Evolutionary conservation across 352 stramenopile genomes (phyloP).

Genomic region (Pythium utonaiense): DNA sequence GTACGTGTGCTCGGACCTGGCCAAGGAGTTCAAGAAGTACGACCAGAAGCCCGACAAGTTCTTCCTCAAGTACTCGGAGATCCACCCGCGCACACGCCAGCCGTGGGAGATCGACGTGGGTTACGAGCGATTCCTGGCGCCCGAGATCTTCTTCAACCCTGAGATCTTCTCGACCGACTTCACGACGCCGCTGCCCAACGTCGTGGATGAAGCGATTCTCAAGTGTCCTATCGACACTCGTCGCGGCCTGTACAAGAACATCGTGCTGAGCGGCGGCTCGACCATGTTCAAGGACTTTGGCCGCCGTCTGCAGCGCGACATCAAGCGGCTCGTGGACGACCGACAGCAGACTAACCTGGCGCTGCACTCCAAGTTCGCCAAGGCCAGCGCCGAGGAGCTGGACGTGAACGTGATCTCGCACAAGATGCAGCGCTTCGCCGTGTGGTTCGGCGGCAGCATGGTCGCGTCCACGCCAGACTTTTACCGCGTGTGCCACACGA

Average conservation of each 20-base stretch:
- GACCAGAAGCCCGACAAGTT: conserved; percentile 91
- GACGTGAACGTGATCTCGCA: conserved; percentile 95
- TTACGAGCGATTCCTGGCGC: conserved; percentile 92
- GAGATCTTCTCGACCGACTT: conserved; percentile 96
- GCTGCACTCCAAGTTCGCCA: conserved; percentile 64
- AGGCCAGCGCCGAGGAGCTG: conserved; percentile 65
- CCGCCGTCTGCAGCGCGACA: conserved; percentile 90
- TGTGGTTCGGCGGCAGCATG: conserved; percentile 95
- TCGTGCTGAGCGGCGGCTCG: conserved; percentile 92
- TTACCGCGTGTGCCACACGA: conserved; percentile 94
- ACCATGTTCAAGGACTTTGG: conserved; percentile 98
- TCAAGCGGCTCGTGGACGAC: conserved; percentile 91
- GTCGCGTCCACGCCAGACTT: conserved; percentile 94
- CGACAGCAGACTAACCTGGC: conserved; percentile 88
- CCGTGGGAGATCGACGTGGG: conserved; percentile 90
- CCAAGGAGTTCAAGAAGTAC: conserved; percentile 96
- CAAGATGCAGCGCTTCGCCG: conserved; percentile 92
- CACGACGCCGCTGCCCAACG: conserved; percentile 88
- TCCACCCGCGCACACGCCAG: conserved; percentile 77
- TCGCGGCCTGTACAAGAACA: conserved; percentile 95
- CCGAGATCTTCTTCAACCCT: conserved; percentile 97
- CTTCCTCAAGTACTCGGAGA: conserved; percentile 86
- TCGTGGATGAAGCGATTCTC: conserved; percentile 94
- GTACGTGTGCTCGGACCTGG: conserved; percentile 94
- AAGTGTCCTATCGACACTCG: conserved; percentile 95